These are phyloP conservation scores for Solanum infundibuliforme DNA, from an alignment of 257 asterid genomes.

Conservation along the genomic window DNA sequence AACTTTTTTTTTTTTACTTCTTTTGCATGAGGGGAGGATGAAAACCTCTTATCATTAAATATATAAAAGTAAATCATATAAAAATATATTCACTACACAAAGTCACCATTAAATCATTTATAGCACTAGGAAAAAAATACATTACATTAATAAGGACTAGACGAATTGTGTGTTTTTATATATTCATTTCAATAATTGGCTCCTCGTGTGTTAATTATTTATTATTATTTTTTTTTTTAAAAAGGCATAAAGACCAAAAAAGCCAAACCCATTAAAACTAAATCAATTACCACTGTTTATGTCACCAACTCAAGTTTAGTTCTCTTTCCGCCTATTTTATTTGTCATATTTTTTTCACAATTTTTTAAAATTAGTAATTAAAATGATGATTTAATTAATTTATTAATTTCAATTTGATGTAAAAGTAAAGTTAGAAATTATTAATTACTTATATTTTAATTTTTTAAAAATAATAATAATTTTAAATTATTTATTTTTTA, in stretches of 20 bases:
- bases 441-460: not conserved
- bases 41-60: not conserved
- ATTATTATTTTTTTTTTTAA: too few relatives aligned
- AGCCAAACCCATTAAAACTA: not conserved
- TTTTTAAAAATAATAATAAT: not conserved
- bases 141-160: not conserved
- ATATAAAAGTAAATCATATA: not conserved
- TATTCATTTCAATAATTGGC: not conserved
- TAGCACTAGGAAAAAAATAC: not conserved
- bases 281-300: not conserved
- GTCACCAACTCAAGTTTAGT: not conserved
- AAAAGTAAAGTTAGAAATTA: not conserved
- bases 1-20: not conserved
- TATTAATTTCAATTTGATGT: not conserved
- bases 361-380: not conserved
- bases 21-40: not conserved
- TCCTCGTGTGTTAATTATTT: not conserved
- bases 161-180: not conserved
- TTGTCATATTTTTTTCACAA: not conserved
- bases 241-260: not conserved
- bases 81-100: not conserved
- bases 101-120: not conserved
- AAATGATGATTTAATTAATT: not conserved
- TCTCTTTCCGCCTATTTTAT: not conserved
- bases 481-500: not conserved